phyloP scores from a whole-genome alignment of 2,329 filamentous ascomycete species.

The Onygena corvina region DNA sequence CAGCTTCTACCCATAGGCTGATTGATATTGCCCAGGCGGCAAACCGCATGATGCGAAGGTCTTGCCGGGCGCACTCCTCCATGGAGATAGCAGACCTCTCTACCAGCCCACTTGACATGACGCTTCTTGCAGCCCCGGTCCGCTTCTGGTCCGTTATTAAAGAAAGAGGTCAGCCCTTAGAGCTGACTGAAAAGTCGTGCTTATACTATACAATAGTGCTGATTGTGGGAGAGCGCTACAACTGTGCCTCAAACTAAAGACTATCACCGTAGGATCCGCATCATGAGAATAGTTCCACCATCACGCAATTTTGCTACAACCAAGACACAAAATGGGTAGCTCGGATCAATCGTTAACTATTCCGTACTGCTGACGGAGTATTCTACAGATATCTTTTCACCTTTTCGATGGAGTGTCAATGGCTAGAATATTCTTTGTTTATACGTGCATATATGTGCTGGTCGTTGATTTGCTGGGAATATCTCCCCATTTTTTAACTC shows the following conservation, averaged over 20 bases:
- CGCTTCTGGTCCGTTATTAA: background rate
- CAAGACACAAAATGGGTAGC: background rate
- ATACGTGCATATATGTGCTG: background rate
- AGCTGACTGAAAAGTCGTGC: background rate
- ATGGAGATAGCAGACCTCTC: background rate
- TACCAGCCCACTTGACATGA: background rate
- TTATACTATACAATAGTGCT: background rate
- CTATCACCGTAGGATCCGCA: background rate
- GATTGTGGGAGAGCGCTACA: background rate
- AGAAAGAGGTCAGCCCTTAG: background rate
- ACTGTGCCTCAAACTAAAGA: background rate
- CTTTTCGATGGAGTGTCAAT: background rate
- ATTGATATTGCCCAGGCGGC: constrained; percentile 5
- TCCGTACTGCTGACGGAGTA: background rate
- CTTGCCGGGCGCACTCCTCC: background rate
- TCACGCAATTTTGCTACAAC: constrained; percentile 5
- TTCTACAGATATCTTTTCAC: background rate
- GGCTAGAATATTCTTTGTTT: constrained; percentile 1
- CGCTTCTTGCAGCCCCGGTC: background rate
- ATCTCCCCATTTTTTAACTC: constrained; percentile 3
- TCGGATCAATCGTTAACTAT: too few relatives aligned
- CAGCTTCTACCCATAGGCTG: too few relatives aligned
- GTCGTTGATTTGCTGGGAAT: constrained; percentile 5
- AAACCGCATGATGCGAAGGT: constrained; percentile 6
- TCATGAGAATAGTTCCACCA: constrained; percentile 5